Percentiles rank a stretch among this genome's conserved stretches.
These are phyloP conservation scores for Sesbania bispinosa DNA, from an alignment of 306 rosid species.

Conservation along the genomic window DNA sequence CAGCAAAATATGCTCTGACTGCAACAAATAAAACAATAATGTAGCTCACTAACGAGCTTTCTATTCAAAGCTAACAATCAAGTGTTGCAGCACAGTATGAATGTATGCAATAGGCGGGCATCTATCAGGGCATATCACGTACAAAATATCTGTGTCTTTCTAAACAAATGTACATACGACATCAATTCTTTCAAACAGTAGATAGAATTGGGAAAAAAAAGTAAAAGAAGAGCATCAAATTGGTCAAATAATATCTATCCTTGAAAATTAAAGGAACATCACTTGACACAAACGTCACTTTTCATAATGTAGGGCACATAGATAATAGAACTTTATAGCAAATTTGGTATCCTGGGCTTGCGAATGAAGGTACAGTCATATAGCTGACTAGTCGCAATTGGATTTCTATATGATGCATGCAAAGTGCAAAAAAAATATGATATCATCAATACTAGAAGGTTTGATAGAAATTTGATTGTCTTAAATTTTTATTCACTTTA, in stretches of 20 bases:
- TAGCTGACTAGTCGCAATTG: background rate
- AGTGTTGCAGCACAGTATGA: background rate
- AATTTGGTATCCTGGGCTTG: background rate
- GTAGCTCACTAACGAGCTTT: constrained; percentile 26
- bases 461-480: background rate
- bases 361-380: background rate
- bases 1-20: constrained; percentile 78
- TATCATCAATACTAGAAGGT: background rate
- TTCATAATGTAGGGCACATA: background rate
- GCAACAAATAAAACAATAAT: constrained; percentile 44
- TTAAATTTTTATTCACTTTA: background rate
- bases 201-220: background rate
- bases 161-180: constrained; percentile 4
- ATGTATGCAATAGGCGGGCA: background rate
- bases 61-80: constrained; percentile 11
- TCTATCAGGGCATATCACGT: too few relatives aligned
- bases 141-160: background rate
- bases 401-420: background rate
- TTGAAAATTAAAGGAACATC: background rate
- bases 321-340: background rate
- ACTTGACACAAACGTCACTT: background rate
- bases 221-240: background rate
- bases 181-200: background rate
- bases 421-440: too few relatives aligned
- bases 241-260: constrained; percentile 11